These are phyloP conservation scores for Penicillium longicatenatum DNA, from an alignment of 495 filamentous ascomycete species.

Conservation along the genomic window DNA sequence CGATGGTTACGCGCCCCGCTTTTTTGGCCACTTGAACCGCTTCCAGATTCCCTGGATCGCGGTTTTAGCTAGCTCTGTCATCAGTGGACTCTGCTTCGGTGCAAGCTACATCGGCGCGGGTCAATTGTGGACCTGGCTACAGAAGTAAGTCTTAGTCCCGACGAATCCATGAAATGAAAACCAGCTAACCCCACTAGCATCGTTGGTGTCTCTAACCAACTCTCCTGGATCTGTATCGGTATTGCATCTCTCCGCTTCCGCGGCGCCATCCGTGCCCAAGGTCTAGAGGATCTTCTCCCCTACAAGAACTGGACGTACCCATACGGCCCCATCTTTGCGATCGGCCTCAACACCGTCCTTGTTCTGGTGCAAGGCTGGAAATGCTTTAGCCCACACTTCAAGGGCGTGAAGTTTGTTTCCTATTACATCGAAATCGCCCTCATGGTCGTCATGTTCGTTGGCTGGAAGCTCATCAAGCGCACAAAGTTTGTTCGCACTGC, in stretches of 20 bases:
- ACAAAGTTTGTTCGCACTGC: slow-evolving; percentile 39
- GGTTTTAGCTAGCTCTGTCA: slow-evolving; percentile 54
- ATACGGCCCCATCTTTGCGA: slow-evolving; percentile 51
- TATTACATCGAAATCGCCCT: slow-evolving; percentile 54
- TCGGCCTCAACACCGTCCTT: slow-evolving; percentile 55
- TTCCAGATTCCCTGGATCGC: slow-evolving; percentile 61
- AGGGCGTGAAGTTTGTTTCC: slow-evolving; percentile 52
- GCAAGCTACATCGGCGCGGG: slow-evolving; percentile 63
- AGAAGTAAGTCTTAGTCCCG: slow-evolving; percentile 42
- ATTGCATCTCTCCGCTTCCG: slow-evolving; percentile 63
- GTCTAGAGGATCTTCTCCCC: slow-evolving; percentile 58
- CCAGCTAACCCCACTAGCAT: slow-evolving; percentile 25
- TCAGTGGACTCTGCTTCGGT: slow-evolving; percentile 61
- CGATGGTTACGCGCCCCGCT: slow-evolving; percentile 46
- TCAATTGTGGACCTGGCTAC: slow-evolving; percentile 58
- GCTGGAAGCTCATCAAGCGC: slow-evolving; percentile 52
- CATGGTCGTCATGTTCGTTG: slow-evolving; percentile 53
- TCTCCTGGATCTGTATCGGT: slow-evolving; percentile 62
- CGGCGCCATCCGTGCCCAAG: slow-evolving; percentile 51
- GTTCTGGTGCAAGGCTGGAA: slow-evolving; percentile 64
- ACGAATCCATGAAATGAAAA: slow-evolving; percentile 15
- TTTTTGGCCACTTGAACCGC: slow-evolving; percentile 55
- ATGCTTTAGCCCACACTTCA: slow-evolving; percentile 55
- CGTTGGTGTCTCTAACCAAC: slow-evolving; percentile 64
- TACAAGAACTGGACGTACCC: slow-evolving; percentile 67